phyloP scores from a whole-genome alignment of 1,284 basidiomycete genomes.

The Rhodotorula sp. region DNA sequence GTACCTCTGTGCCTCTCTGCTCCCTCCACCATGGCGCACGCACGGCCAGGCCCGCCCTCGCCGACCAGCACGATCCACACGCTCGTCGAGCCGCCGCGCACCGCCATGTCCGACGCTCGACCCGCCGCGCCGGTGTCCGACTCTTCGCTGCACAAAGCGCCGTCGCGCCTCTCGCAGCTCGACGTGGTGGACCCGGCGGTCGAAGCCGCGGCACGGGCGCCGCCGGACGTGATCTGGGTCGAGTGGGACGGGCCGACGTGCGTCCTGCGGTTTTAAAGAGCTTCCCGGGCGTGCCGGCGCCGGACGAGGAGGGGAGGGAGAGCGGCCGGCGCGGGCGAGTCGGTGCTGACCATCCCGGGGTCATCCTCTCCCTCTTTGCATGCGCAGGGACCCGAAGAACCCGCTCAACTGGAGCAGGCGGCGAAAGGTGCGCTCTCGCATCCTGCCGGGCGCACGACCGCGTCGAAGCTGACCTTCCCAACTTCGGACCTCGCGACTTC shows the following conservation, averaged over 20 bases:
- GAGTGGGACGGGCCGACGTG: slow-evolving; percentile 33
- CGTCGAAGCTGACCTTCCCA: neutral
- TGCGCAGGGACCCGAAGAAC: slow-evolving; percentile 36
- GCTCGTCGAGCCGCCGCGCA: neutral
- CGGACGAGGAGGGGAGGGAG: too few relatives aligned
- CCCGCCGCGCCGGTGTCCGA: too few relatives aligned
- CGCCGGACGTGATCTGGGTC: slow-evolving; percentile 25
- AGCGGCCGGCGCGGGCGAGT: neutral
- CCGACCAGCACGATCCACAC: slow-evolving; percentile 15
- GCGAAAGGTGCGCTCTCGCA: slow-evolving; percentile 20
- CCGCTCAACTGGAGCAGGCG: slow-evolving; percentile 38
- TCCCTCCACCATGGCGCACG: neutral
- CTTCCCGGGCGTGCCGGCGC: neutral
- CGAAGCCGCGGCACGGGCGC: neutral
- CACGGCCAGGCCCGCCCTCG: neutral
- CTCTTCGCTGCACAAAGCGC: neutral
- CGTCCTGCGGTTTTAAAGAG: neutral
- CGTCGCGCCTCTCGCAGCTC: slow-evolving; percentile 5
- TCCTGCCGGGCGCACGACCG: too few relatives aligned
- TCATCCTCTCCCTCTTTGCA: neutral
- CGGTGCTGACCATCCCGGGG: neutral
- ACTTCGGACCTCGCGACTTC: neutral
- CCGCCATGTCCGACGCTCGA: too few relatives aligned
- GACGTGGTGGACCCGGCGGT: slow-evolving; percentile 13
- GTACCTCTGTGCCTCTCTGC: too few relatives aligned